Evolutionary conservation across 176 grass and related monocot genomes (phyloP), one percentile per base, ranked within the genome.

Genomic region (Alopecurus myosuroides): DNA sequence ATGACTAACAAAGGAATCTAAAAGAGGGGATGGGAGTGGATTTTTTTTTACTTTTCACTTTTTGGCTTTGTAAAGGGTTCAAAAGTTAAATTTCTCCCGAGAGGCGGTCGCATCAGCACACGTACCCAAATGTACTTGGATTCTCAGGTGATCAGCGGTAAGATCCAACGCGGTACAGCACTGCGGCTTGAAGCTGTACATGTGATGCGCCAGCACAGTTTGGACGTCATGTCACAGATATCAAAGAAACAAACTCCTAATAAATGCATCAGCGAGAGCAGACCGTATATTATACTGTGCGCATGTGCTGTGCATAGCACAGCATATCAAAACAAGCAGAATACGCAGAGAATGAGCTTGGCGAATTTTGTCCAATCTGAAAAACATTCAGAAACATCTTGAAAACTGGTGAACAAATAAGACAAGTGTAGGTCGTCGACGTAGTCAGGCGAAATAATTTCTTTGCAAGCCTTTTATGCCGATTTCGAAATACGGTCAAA

Each of bases 181-280:
- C 53, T 82, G 51, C 84, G 79, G 84, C 84, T 76, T 46, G 14
- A 62, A 51, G 53, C 18, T 11, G 55, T 57, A 63, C 83, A 57
- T 86, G 74, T 74, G 88, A 56, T 79, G 65, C 45, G 87, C 29
- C 84, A 79, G 44, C 74, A 57, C 45, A 81, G 25, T 74, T 86
- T 78, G 68, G 58, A 65, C 70, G 34, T 57, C 23, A 48, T 37
- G 49, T 85, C 70, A 37, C 83, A 15, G 34, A 33, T 26, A 42
- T 45, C 80, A 4, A 79, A 55, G 34, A 73, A 10, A 14, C 42
- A 72, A 25, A 14, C 11, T 41, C 20, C 4, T n/a, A 73, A 26
- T 46, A 2, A 73, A 46, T 72, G 41, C 41, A 29, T 6, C 20
- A 6, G 2, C 19, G 7, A 25, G 36, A 61, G n/a, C 4, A 28